Conservation (phyloP, 495 filamentous ascomycete genomes). For the Lindgomyces ingoldianus region DNA sequence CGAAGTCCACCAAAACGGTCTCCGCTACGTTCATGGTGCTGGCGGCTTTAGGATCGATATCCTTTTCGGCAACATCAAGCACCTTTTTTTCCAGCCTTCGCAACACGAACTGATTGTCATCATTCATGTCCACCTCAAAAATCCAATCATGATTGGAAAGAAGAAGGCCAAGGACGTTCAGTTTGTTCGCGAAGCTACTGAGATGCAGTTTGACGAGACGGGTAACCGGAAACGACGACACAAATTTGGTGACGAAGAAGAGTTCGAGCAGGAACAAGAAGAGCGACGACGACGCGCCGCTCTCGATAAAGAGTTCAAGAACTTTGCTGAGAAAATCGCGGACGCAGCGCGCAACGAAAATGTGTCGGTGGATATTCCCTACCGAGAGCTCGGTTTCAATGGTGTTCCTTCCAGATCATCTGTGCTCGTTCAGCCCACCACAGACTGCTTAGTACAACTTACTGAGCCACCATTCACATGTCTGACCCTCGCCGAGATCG, state of each 20-base stretch:
- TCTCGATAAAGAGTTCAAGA: constrained; percentile 92
- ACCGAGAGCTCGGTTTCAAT: constrained; percentile 93
- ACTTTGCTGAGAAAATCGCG: constrained; percentile 94
- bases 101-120: constrained; percentile 95
- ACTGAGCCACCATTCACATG: constrained; percentile 97
- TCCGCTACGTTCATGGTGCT: constrained; percentile 88
- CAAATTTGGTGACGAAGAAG: constrained; percentile 97
- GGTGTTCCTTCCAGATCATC: constrained; percentile 95
- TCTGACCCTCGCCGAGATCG: constrained; percentile 90
- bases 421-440: constrained; percentile 92
- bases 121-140: constrained; percentile 96
- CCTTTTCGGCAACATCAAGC: constrained; percentile 97
- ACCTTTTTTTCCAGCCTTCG: constrained; percentile 98
- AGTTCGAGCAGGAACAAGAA: constrained; percentile 98
- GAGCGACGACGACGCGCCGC: constrained; percentile 87
- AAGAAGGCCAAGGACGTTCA: constrained; percentile 98
- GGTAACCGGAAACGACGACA: constrained; percentile 97
- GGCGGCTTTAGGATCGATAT: constrained; percentile 85
- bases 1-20: constrained; percentile 98
- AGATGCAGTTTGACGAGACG: constrained; percentile 98
- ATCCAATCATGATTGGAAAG: constrained; percentile 97
- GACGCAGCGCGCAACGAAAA: constrained; percentile 79
- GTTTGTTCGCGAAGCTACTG: constrained; percentile 96
- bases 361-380: constrained; percentile 91
- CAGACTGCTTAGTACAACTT: constrained; percentile 96